Evolutionary conservation across 2,329 filamentous ascomycete genomes (phyloP), one percentile per base, ranked within the genome.

Genomic region (Pleurostoma richardsiae): DNA sequence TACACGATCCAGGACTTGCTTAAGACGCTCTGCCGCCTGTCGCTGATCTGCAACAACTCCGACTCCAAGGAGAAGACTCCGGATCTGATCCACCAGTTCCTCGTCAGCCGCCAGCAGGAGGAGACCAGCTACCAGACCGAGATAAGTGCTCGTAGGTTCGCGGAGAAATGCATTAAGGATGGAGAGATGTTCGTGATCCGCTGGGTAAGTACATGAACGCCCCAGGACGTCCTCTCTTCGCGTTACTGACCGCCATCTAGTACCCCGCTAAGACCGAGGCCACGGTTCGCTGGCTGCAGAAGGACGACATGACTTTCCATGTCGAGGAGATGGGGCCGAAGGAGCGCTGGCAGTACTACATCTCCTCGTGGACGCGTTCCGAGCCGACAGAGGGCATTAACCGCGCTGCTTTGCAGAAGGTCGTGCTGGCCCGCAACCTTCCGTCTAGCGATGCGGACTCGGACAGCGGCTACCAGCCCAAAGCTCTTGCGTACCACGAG

Each of bases 1-100:
- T 99, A 97, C 71, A 91, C 89, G 4, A 84, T 97, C 53, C 89
- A 95, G 60, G 91, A 95, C 62, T 82, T 96, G 30, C 80, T 97
- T 45, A 84, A 83, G 60, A 86, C 86, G 1, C 80, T 96, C 38
- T 86, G 86, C 49, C 86, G 90, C 48, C 85, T 91, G 49, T 90
- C 87, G 28, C 77, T 90, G 19, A 80, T 80, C n/a, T 90, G 95
- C 63, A 88, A 91, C 60, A 90, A 84, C 58, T 82, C 82, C 3
- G 94, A 99, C 57, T 78, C 82, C 41, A 96, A 96, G 70, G 94
- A 99, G 63, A 95, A 94, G 76, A 96, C 89, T 36, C 83, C 87
- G 4, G 91, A 97, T 50, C 86, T 99, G 49, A 86, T 95, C 56
- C 83, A 89, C 51, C 80, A 95, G 43, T 99, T 95, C 69, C 82